Base-by-base conservation (phyloP, 805 yeast species). In the Yamadazyma sp. region DNA sequence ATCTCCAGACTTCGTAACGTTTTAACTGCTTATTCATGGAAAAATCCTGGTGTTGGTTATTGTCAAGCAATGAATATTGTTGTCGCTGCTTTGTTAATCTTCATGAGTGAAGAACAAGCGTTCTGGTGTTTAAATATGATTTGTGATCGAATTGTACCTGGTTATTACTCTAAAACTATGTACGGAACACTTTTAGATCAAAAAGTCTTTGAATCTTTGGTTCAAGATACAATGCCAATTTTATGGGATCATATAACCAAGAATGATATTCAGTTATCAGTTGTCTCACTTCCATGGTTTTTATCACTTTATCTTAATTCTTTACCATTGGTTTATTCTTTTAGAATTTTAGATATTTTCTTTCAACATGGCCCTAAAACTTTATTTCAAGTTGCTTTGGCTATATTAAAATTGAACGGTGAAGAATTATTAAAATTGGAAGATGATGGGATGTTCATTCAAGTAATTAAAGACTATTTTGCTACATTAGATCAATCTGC, bases 31-130 rank as follows among this genome's bases (percentile, higher is more conserved):
- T 93, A 89, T 53, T 86, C 96, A 0, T 93, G 98, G 97, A 86
- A 84, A 45, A 88, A 89, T 55, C 96, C 96, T 0, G 96, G 91
- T 27, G 86, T 93, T 17, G 99, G 99, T 0, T 93, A 93, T 58
- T 93, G 99, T 56, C 98, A 93, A 59, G 98, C 98, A 1, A 93
- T 94, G 98, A 93, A 93, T 55, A 93, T 93, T 33, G 88, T 85
- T 7, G 79, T 77, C 2, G 95, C 95, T 1, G 89, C 86, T 0
- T 57, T 85, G 35, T 61, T 85, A 33, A 83, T 83, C 25, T 84
- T 79, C 56, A 88, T 86, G 83, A 83, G 94, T 7, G 99, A 93
- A 58, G 98, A 91, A 46, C 98, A 93, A 59, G 98, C 96, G 0
- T 93, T 87, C 53, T 93, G 98, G 98, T 78, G 91, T 39, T 69